Percentiles rank a stretch among this genome's conserved stretches.
phyloP scores from a whole-genome alignment of 176 grass and related monocot species.

The Microstegium vimineum region DNA sequence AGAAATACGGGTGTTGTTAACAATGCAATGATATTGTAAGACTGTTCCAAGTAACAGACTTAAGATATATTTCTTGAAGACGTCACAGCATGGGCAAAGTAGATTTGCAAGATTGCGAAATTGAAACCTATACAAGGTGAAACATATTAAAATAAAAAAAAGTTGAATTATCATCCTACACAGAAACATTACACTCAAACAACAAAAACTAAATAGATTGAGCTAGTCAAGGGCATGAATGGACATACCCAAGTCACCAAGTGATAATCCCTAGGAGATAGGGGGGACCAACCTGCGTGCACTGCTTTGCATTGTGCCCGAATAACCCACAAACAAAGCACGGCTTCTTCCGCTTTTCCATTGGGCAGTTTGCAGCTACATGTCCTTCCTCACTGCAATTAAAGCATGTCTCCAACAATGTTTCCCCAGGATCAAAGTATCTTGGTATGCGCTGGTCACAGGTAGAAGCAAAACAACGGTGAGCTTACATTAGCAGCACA shows the following conservation, averaged over 20 bases:
- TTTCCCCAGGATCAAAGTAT: conserved; percentile 83
- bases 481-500: background rate
- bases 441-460: conserved; percentile 73
- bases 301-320: conserved; percentile 75
- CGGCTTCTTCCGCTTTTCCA: conserved; percentile 70
- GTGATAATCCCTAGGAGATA: conserved; percentile 39
- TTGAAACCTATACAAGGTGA: background rate
- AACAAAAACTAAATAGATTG: conserved; percentile 19
- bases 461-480: conserved; percentile 13
- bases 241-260: conserved; percentile 48
- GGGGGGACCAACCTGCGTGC: conserved; percentile 71
- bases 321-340: conserved; percentile 94
- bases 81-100: background rate
- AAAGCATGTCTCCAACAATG: conserved; percentile 64
- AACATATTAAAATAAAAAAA: background rate
- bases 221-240: conserved; percentile 23
- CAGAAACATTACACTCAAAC: conserved; percentile 2
- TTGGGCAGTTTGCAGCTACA: conserved; percentile 69
- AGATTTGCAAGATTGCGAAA: background rate
- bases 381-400: conserved; percentile 94
- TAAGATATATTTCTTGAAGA: background rate
- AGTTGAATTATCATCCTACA: background rate
- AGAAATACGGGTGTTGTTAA: background rate
- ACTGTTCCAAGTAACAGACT: background rate
- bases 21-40: background rate